A percentile compares a stretch with the other conserved stretches of the same genome.
phyloP scores from a whole-genome alignment of 2,329 filamentous ascomycete genomes.

The Colletotrichum agaves region DNA sequence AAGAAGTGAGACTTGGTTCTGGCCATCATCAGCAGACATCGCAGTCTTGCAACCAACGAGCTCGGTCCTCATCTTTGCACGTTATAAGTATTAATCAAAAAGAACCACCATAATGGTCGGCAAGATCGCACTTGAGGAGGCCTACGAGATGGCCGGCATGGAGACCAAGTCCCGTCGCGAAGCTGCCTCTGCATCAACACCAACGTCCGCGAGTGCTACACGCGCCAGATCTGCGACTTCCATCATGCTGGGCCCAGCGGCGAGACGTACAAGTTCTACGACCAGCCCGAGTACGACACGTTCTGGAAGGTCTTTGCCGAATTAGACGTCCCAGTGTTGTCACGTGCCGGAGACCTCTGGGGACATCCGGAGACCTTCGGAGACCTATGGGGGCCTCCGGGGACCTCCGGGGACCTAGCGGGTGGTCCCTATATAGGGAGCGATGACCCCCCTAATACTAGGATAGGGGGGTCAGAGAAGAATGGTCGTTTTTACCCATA shows the following conservation, averaged over 20 bases:
- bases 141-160: constrained; percentile 68
- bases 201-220: constrained; percentile 67
- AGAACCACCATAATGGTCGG: constrained; percentile 58
- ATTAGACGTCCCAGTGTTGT: constrained; percentile 72
- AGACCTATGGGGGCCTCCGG: no score
- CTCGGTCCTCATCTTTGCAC: background rate
- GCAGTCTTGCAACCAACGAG: background rate
- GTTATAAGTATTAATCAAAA: background rate
- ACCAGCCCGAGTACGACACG: constrained; percentile 67
- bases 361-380: no score
- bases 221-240: constrained; percentile 63
- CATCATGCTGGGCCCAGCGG: constrained; percentile 68
- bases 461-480: no score
- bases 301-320: constrained; percentile 70
- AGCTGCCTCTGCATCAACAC: constrained; percentile 65
- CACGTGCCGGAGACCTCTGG: no score
- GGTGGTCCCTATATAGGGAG: no score
- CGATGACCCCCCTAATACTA: no score
- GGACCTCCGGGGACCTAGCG: no score
- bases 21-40: background rate
- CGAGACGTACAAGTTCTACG: constrained; percentile 73
- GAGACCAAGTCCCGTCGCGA: constrained; percentile 69
- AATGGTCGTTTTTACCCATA: no score
- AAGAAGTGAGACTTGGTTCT: background rate
- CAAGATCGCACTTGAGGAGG: constrained; percentile 71